These are phyloP conservation scores for Zasmidium citrigriseum DNA, from an alignment of 2,329 filamentous ascomycete genomes.

Conservation along the genomic window DNA sequence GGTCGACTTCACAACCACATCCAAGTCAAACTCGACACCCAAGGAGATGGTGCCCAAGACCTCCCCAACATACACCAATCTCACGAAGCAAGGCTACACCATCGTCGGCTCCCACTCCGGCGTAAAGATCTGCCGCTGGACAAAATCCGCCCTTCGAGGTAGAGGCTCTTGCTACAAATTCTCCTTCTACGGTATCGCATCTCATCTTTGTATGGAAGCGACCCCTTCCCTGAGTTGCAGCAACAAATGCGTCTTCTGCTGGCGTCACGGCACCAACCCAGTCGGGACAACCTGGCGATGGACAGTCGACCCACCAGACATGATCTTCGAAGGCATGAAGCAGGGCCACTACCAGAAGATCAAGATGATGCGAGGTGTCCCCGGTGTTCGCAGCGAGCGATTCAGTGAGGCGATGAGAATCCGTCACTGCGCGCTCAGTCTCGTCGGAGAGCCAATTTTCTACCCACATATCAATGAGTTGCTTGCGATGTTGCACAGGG, in stretches of 20 bases:
- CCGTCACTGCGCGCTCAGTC: conserved; percentile 84
- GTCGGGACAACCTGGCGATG: conserved; percentile 97
- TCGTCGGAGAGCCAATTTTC: conserved; percentile 98
- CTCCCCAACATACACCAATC: conserved; percentile 82
- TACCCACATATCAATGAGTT: conserved; percentile 98
- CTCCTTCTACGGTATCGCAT: conserved; percentile 95
- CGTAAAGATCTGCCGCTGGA: conserved; percentile 98
- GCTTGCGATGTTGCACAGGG: conserved; percentile 75
- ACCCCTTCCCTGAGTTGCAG: conserved; percentile 93
- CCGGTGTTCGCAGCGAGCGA: conserved; percentile 85
- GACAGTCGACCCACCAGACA: conserved; percentile 86
- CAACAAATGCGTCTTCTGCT: conserved; percentile 99
- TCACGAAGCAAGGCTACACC: conserved; percentile 95
- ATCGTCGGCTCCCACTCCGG: conserved; percentile 95
- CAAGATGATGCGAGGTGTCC: conserved; percentile 92
- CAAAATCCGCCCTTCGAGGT: conserved; percentile 90
- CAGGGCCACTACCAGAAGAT: conserved; percentile 95
- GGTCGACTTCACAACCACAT: conserved; percentile 82
- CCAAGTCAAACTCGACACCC: conserved; percentile 50
- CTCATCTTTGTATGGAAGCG: conserved; percentile 97
- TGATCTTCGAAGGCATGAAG: conserved; percentile 89
- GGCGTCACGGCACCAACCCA: conserved; percentile 95
- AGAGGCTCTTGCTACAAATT: conserved; percentile 97
- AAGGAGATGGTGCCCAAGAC: conserved; percentile 95
- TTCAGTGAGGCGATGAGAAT: conserved; percentile 93